Evolutionary conservation across 768 basidiomycete species (phyloP).

Genomic region (Naganishia randhawae): DNA sequence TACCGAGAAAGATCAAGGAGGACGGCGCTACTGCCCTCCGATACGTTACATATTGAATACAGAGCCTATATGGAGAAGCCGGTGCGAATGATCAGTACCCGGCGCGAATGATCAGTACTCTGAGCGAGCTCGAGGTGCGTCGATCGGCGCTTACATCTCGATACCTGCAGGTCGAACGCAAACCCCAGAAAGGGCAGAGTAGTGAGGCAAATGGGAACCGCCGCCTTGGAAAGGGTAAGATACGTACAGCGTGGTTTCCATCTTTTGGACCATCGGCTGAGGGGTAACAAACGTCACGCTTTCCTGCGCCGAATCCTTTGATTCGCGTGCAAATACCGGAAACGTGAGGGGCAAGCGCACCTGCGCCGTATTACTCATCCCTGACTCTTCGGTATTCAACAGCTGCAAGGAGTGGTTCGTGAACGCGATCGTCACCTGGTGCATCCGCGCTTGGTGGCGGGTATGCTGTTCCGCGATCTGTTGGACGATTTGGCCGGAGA

Average conservation of each 20-base stretch:
- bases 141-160: neutral
- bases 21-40: neutral
- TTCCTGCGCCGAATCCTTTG: neutral
- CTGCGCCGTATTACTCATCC: neutral
- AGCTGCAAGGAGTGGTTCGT: neutral
- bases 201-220: too few species aligned
- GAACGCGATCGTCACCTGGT: slow-evolving; percentile 7
- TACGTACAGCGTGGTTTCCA: slow-evolving; percentile 9
- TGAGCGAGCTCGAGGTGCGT: neutral
- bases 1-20: slow-evolving; percentile 16
- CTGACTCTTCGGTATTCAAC: slow-evolving; percentile 10
- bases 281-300: slow-evolving; percentile 7
- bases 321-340: neutral
- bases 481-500: slow-evolving; percentile 6
- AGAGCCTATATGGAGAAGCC: neutral
- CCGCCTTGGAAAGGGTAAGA: too few species aligned
- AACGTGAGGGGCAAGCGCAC: neutral
- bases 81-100: too few species aligned
- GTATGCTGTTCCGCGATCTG: slow-evolving; percentile 10
- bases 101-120: neutral
- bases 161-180: slow-evolving; percentile 1
- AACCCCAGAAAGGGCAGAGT: too few species aligned
- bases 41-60: neutral
- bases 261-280: neutral
- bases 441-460: slow-evolving; percentile 8